A percentile compares a stretch with the other conserved stretches of the same genome.
phyloP scores from a whole-genome alignment of 75 land plant species.

The Sequoia sempervirens region DNA sequence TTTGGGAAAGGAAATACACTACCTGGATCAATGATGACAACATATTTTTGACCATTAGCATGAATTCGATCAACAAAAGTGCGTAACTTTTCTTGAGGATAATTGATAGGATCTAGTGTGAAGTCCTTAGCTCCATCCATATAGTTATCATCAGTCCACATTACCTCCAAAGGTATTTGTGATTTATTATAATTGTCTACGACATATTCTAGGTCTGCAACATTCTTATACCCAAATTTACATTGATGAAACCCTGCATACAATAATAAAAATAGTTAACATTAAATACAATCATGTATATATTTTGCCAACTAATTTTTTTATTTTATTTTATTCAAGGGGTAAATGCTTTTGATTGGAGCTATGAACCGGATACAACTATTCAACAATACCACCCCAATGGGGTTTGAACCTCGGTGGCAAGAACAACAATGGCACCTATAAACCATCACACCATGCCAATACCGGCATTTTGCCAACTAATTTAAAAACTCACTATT shows the following conservation, averaged over 20 bases:
- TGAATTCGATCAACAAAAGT: slow-evolving; percentile 27
- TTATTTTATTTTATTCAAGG: too few relatives aligned
- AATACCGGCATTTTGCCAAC: too few relatives aligned
- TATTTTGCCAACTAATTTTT: too few relatives aligned
- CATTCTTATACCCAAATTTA: slow-evolving; percentile 34
- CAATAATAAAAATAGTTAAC: too few relatives aligned
- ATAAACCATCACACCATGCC: too few relatives aligned
- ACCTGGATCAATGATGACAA: slow-evolving; percentile 41
- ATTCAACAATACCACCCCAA: too few relatives aligned
- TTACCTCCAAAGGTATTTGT: slow-evolving; percentile 30
- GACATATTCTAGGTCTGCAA: slow-evolving; percentile 17
- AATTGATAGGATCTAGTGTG: slow-evolving; percentile 38
- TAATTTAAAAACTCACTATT: too few relatives aligned
- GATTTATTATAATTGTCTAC: slow-evolving; percentile 18
- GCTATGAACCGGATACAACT: too few relatives aligned
- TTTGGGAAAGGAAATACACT: neutral
- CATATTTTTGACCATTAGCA: slow-evolving; percentile 33
- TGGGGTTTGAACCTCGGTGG: too few relatives aligned
- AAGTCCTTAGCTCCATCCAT: slow-evolving; percentile 41
- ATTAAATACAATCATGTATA: too few relatives aligned
- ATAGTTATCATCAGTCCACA: slow-evolving; percentile 43
- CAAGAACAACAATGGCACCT: too few relatives aligned
- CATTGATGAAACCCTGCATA: slow-evolving; percentile 36
- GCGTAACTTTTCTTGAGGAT: slow-evolving; percentile 19
- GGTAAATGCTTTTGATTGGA: too few relatives aligned